Percentiles rank a stretch among this genome's conserved stretches.
Conservation (phyloP, 2,329 filamentous ascomycete species). For the Aspergillus brunneoviolaceus region DNA sequence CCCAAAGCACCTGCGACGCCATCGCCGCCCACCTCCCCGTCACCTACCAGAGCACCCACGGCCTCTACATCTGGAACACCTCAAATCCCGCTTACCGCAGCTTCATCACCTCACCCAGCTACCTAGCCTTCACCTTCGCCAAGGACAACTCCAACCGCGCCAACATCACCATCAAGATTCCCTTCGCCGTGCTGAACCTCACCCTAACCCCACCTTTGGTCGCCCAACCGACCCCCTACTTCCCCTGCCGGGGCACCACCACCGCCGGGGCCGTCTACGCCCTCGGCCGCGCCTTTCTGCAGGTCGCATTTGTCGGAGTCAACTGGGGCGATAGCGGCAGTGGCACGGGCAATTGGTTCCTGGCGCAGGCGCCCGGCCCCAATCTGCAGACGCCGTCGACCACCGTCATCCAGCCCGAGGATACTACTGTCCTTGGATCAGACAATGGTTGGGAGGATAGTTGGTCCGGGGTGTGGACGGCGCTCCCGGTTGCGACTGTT, state of each 20-base stretch:
- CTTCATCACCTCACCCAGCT: constrained; percentile 17
- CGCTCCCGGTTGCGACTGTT: neutral
- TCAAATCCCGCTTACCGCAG: constrained; percentile 9
- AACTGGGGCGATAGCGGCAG: constrained; percentile 13
- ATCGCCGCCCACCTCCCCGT: constrained; percentile 41
- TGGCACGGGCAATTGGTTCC: constrained; percentile 14
- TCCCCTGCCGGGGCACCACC: constrained; percentile 15
- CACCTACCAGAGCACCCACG: constrained; percentile 11
- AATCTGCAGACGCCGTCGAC: neutral
- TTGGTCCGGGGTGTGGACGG: neutral
- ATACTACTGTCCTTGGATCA: neutral
- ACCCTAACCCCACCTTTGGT: constrained; percentile 20
- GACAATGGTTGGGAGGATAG: neutral
- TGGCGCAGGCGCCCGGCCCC: constrained; percentile 24
- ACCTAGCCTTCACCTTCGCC: constrained; percentile 16
- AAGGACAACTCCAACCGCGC: constrained; percentile 12
- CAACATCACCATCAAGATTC: constrained; percentile 23
- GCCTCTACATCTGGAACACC: constrained; percentile 16
- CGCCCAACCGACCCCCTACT: constrained; percentile 17
- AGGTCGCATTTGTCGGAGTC: constrained; percentile 23
- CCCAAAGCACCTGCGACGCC: constrained; percentile 42
- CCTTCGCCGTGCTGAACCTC: constrained; percentile 23
- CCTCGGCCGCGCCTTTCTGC: neutral
- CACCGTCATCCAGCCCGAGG: neutral
- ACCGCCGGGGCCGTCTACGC: too few relatives aligned